Evolutionary conservation across 1,284 basidiomycete genomes (phyloP), one percentile per base, ranked within the genome.

Genomic region (Cutaneotrichosporon cutaneum): DNA sequence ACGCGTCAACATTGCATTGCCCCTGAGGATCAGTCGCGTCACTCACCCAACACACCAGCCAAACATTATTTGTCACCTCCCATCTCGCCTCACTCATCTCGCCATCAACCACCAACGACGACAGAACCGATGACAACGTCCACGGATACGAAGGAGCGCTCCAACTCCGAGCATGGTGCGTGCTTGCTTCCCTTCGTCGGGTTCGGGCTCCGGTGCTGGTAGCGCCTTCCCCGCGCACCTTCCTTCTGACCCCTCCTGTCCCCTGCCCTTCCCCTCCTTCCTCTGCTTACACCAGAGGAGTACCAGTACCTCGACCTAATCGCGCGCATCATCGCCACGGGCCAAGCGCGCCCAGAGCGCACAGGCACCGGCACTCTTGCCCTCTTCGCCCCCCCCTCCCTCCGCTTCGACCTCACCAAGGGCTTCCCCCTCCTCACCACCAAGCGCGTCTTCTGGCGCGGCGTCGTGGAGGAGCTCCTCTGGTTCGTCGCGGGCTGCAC

Each of bases 401-500:
- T 97, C 47, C 89, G 92, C 22, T 97, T 96, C 83, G 89, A 89
- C 14, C 86, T 97, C 57, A 80, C 85, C 8, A 81, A 82, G 58
- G 85, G 85, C 1, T 82, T 99, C 13, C 95, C 95, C 1, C 85
- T 99, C 18, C 83, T 98, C 47, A 98, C 95, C 14, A 99, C 95
- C 0, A 99, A 99, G 79, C 87, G 91, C 64, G 95, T 94, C 1
- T 98, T 97, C 75, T 81, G 89, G 26, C 88, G 91, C 39, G 94
- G 92, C 0, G 94, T 99, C 35, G 81, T 93, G 22, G 94, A 97
- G 76, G 95, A 99, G 74, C 86, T 99, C 0, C 84, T 99, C 6
- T 99, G 96, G 95, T 99, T 99, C 73, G 83, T 98, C 18, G 82
- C 84, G 24, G 95, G 94, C 1, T 85, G 83, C 24, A 98, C 95